phyloP scores from a whole-genome alignment of 345 rosid species.

The Gossypium bickii region DNA sequence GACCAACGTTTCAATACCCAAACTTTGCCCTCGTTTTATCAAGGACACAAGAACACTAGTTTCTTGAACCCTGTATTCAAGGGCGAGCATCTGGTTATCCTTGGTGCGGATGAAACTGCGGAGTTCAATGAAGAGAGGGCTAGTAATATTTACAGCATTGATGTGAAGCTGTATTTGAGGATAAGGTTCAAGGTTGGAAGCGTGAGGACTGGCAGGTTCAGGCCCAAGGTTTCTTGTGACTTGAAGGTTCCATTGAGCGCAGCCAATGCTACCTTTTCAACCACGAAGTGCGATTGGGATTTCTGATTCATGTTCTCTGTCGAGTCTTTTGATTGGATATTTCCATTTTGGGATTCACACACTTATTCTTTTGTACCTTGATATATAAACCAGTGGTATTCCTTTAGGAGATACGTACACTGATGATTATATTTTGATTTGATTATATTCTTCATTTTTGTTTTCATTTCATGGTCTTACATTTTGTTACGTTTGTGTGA shows the following conservation, averaged over 20 bases:
- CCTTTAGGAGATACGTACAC: not conserved
- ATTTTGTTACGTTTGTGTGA: not conserved
- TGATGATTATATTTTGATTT: not conserved
- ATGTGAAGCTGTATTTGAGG: constrained; percentile 49
- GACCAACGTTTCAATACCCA: constrained; percentile 34
- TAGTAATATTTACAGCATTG: constrained; percentile 42
- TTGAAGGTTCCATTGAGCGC: constrained; percentile 49
- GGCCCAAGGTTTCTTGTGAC: constrained; percentile 55
- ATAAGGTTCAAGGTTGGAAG: constrained; percentile 60
- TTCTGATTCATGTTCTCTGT: constrained; percentile 26
- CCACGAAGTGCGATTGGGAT: constrained; percentile 47
- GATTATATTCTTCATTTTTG: not conserved
- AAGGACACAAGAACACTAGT: constrained; percentile 76
- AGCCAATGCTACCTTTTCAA: not conserved
- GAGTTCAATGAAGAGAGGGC: constrained; percentile 34
- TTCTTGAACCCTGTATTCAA: constrained; percentile 34
- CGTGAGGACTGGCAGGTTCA: constrained; percentile 41
- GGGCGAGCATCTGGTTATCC: constrained; percentile 32
- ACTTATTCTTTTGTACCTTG: not conserved
- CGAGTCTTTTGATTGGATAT: not conserved
- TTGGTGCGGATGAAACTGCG: constrained; percentile 24
- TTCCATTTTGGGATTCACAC: not conserved
- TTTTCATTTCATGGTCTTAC: not conserved
- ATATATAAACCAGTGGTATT: not conserved
- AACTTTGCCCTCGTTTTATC: constrained; percentile 48